Conservation (phyloP, 2,329 filamentous ascomycete species). For the Epicoccum nigrum region DNA sequence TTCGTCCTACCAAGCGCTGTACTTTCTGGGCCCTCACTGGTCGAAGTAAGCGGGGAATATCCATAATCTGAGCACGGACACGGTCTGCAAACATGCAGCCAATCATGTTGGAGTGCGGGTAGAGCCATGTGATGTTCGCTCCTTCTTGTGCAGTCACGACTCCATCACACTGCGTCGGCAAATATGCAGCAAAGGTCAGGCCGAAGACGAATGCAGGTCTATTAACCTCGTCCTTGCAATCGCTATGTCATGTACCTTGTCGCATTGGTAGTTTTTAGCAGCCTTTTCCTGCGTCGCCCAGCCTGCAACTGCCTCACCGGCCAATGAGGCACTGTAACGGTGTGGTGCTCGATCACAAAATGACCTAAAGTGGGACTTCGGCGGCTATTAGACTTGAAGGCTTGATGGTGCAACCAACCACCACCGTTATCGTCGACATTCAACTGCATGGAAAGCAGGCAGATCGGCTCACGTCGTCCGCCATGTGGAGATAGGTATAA, state of each 20-base stretch:
- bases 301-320: slow-evolving; percentile 28
- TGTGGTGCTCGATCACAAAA: slow-evolving; percentile 32
- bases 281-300: slow-evolving; percentile 27
- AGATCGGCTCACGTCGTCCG: slow-evolving; percentile 21
- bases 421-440: slow-evolving; percentile 17
- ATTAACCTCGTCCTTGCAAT: slow-evolving; percentile 14
- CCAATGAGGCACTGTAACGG: slow-evolving; percentile 7
- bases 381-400: slow-evolving; percentile 43
- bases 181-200: slow-evolving; percentile 13
- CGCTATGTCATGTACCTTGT: slow-evolving; percentile 30
- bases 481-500: slow-evolving; percentile 26
- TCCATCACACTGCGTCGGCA: slow-evolving; percentile 43
- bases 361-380: slow-evolving; percentile 36
- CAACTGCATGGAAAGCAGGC: slow-evolving; percentile 11
- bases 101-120: slow-evolving; percentile 21
- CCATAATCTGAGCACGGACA: slow-evolving; percentile 29
- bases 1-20: slow-evolving; percentile 36
- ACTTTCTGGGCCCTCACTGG: slow-evolving; percentile 31
- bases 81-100: slow-evolving; percentile 37
- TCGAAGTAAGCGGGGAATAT: slow-evolving; percentile 29
- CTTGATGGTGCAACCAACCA: slow-evolving; percentile 36
- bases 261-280: slow-evolving; percentile 43
- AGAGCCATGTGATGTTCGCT: slow-evolving; percentile 38
- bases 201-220: slow-evolving; percentile 20
- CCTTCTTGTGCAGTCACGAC: slow-evolving; percentile 31